A percentile compares a stretch with the other conserved stretches of the same genome.
phyloP scores from a whole-genome alignment of 106 monocot genomes.

The Chionographis japonica region DNA sequence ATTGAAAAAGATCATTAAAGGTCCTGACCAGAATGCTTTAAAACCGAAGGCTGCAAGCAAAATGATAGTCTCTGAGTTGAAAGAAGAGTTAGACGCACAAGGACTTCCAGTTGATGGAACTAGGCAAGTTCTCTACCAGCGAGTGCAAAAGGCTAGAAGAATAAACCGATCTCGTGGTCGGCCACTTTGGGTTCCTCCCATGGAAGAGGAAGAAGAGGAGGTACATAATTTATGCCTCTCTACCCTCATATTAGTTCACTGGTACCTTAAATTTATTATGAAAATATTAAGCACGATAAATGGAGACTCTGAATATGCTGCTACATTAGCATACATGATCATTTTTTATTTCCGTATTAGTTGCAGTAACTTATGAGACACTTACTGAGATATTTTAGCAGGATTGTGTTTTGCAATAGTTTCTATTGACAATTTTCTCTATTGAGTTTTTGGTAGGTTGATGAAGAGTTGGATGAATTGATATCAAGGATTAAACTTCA shows the following conservation, averaged over 20 bases:
- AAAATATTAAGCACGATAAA: no score
- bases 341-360: no score
- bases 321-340: no score
- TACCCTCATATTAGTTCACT: background rate
- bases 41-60: conserved; percentile 99
- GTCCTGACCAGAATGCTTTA: conserved; percentile 61
- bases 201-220: conserved; percentile 97
- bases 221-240: conserved; percentile 21
- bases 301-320: no score
- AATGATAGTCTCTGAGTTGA: conserved; percentile 93
- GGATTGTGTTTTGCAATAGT: background rate
- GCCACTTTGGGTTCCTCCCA: conserved; percentile 95
- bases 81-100: conserved; percentile 93
- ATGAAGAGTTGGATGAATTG: conserved; percentile 92
- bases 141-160: conserved; percentile 98
- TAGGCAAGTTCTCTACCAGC: conserved; percentile 88
- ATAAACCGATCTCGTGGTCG: conserved; percentile 94
- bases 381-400: no score
- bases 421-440: background rate
- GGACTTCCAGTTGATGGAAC: conserved; percentile 92
- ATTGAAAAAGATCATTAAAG: conserved; percentile 73
- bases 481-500: conserved; percentile 79
- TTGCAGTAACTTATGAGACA: no score
- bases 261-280: no score
- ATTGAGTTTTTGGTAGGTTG: conserved; percentile 49